A percentile compares a stretch with the other conserved stretches of the same genome.
phyloP scores from a whole-genome alignment of 805 yeast species.

The Debaryomyces tyrocola region DNA sequence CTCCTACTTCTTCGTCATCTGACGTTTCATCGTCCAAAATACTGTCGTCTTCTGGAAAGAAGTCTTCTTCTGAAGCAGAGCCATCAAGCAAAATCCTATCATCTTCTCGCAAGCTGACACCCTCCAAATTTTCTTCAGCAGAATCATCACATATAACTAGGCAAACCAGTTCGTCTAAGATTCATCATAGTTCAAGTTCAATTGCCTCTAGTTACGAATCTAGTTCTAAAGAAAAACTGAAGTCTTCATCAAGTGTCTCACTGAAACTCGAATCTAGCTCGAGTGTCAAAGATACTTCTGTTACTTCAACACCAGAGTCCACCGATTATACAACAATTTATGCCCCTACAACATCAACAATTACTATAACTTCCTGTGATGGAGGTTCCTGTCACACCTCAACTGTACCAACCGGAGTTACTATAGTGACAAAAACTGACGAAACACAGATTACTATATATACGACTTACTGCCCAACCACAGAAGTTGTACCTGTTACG shows the following conservation, averaged over 20 bases:
- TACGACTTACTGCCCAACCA: constrained; percentile 19
- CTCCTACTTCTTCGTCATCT: not conserved
- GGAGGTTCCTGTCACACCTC: constrained; percentile 12
- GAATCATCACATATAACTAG: not conserved
- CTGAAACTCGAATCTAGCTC: not conserved
- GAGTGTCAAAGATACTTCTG: not conserved
- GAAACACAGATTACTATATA: constrained; percentile 7
- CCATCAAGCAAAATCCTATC: not conserved
- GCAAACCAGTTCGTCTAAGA: not conserved
- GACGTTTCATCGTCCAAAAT: not conserved
- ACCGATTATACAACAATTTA: constrained; percentile 10
- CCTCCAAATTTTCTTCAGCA: not conserved
- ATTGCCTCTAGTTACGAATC: not conserved
- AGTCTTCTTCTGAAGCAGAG: not conserved
- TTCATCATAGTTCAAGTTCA: not conserved
- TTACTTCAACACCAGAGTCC: not conserved
- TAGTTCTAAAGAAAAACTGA: not conserved
- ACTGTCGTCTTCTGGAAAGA: not conserved
- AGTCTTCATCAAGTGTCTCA: not conserved
- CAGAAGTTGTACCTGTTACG: not conserved
- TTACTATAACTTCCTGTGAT: constrained; percentile 10
- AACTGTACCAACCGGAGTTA: constrained; percentile 24
- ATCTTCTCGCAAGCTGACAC: too few relatives aligned
- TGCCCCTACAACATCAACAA: constrained; percentile 16
- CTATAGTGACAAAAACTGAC: constrained; percentile 11